Evolutionary conservation across 805 yeast genomes (phyloP).

Genomic region (Ogataea wickerhamii): DNA sequence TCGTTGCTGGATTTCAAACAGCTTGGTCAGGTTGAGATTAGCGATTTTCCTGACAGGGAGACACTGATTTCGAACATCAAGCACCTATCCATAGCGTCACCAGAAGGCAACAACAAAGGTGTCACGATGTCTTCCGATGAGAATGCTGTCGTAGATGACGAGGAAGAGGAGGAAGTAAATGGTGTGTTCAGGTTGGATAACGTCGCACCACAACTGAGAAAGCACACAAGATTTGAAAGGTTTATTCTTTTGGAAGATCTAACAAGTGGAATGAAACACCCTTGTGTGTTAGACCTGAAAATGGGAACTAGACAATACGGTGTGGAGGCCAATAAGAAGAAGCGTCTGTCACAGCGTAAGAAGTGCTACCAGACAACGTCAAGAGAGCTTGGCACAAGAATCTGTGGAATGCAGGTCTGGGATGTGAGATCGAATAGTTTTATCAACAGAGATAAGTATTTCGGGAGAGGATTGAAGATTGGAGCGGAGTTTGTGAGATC

Average conservation of each 20-base stretch:
- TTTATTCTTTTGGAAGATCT: constrained; percentile 88
- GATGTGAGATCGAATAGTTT: constrained; percentile 43
- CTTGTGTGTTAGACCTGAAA: constrained; percentile 91
- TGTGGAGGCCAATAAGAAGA: constrained; percentile 73
- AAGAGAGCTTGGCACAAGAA: constrained; percentile 76
- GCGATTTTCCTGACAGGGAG: constrained; percentile 27
- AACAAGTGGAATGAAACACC: constrained; percentile 74
- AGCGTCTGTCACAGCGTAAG: constrained; percentile 71
- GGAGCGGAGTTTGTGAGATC: constrained; percentile 79
- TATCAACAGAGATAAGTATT: constrained; percentile 82
- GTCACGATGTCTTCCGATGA: constrained; percentile 12
- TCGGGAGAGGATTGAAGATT: constrained; percentile 70
- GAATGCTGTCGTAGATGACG: constrained; percentile 16
- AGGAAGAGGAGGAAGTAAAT: constrained; percentile 7
- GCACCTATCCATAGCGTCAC: constrained; percentile 24
- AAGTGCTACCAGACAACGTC: constrained; percentile 85
- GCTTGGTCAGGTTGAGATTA: constrained; percentile 12
- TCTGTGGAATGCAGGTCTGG: constrained; percentile 94
- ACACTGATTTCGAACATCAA: constrained; percentile 37
- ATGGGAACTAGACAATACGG: constrained; percentile 99
- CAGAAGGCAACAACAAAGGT: constrained; percentile 3
- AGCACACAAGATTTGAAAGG: constrained; percentile 60
- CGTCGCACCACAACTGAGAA: constrained; percentile 14
- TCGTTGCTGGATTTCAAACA: constrained; percentile 23
- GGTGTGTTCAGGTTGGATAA: background rate